Evolutionary conservation across 108 stramenopile genomes (phyloP).

Genomic region (Nitzschia palea): DNA sequence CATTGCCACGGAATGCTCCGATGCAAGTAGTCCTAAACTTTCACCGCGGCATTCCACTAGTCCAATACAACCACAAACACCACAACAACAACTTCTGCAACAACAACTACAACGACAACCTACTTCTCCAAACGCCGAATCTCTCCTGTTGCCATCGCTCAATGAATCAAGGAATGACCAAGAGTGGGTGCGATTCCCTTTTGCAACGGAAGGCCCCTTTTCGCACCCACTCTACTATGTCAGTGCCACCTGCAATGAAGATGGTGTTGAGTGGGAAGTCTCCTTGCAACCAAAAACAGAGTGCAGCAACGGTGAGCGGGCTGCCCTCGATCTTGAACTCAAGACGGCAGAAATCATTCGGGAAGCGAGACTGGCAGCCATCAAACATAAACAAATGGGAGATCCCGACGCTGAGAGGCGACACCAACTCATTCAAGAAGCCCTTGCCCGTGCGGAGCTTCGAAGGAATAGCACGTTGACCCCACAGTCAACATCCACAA

Average conservation of each 20-base stretch:
- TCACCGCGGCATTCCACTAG: too few species aligned
- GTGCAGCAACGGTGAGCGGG: not conserved
- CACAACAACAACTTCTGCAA: not conserved
- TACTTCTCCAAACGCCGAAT: not conserved
- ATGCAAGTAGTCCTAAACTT: too few species aligned
- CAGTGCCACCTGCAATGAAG: not conserved
- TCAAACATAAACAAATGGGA: not conserved
- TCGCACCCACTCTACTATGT: not conserved
- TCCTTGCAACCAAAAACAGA: not conserved
- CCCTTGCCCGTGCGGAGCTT: conserved; percentile 6
- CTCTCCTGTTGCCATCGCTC: not conserved
- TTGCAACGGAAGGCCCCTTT: not conserved
- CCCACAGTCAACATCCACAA: too few species aligned
- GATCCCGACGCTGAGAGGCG: not conserved
- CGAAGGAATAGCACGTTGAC: too few species aligned
- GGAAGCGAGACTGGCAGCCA: conserved; percentile 4
- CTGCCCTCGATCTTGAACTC: not conserved
- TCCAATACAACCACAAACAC: not conserved
- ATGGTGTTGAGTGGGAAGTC: conserved; percentile 5
- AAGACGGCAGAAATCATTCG: conserved; percentile 1
- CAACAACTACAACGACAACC: not conserved
- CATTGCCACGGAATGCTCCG: too few species aligned
- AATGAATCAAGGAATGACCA: conserved; percentile 7
- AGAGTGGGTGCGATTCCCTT: not conserved
- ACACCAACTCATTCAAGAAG: conserved; percentile 12